Evolutionary conservation across 2,329 filamentous ascomycete genomes (phyloP).

Genomic region (Aspergillus carbonarius): DNA sequence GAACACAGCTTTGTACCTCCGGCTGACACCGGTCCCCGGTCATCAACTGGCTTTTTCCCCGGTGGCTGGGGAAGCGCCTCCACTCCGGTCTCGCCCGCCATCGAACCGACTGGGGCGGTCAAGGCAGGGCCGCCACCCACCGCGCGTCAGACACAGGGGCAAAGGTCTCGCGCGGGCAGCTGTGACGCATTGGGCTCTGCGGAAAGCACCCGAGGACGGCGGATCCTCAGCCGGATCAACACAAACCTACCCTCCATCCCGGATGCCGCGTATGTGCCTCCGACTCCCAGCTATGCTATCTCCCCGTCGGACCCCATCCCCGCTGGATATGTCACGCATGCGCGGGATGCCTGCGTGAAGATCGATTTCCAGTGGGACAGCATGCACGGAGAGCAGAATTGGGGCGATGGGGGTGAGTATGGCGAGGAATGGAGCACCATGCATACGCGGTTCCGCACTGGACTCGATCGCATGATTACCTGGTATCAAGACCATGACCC

Average conservation of each 20-base stretch:
- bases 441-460: slow-evolving; percentile 84
- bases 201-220: slow-evolving; percentile 18
- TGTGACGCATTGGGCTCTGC: slow-evolving; percentile 36
- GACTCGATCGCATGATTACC: slow-evolving; percentile 73
- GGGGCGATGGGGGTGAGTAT: slow-evolving; percentile 83
- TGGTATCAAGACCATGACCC: slow-evolving; percentile 68
- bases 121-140: background rate
- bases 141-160: slow-evolving; percentile 18
- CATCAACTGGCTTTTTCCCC: slow-evolving; percentile 51
- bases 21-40: slow-evolving; percentile 36
- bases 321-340: slow-evolving; percentile 83
- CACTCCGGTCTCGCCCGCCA: slow-evolving; percentile 21
- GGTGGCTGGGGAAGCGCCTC: slow-evolving; percentile 53
- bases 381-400: slow-evolving; percentile 71
- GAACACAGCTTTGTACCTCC: slow-evolving; percentile 61
- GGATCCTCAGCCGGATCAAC: slow-evolving; percentile 32
- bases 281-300: slow-evolving; percentile 78
- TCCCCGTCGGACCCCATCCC: slow-evolving; percentile 80
- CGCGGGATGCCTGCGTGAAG: slow-evolving; percentile 77
- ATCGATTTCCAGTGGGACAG: slow-evolving; percentile 98
- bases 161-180: slow-evolving; percentile 51
- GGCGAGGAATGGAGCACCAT: slow-evolving; percentile 95
- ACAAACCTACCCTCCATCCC: slow-evolving; percentile 30
- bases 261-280: slow-evolving; percentile 65
- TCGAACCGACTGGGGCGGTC: slow-evolving; percentile 29